Conservation (phyloP, 2,329 filamentous ascomycete genomes). For the Diaporthe citri region DNA sequence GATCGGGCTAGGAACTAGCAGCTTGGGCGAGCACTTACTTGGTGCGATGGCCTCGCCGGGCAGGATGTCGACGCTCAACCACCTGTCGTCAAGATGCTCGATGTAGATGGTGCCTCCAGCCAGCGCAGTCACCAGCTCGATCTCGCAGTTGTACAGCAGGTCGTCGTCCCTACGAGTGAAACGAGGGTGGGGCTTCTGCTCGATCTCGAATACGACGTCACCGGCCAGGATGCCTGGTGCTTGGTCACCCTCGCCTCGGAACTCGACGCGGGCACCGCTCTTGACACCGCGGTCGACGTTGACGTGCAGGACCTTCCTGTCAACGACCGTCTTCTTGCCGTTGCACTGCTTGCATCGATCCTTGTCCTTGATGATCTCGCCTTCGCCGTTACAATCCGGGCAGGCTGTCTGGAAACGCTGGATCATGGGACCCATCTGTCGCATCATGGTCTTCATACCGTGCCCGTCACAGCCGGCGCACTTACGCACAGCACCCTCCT, state of each 20-base stretch:
- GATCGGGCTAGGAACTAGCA: background rate
- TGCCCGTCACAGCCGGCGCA: constrained; percentile 92
- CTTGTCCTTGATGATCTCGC: constrained; percentile 96
- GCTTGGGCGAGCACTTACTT: constrained; percentile 68
- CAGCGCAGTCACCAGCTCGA: constrained; percentile 94
- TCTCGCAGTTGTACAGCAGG: constrained; percentile 93
- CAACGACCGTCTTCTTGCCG: constrained; percentile 98
- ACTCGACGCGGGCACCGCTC: constrained; percentile 96
- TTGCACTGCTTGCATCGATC: constrained; percentile 97
- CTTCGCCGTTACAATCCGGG: constrained; percentile 97
- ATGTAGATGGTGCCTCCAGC: constrained; percentile 92
- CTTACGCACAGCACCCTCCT: constrained; percentile 96
- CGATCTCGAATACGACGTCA: constrained; percentile 98
- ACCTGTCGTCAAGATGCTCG: constrained; percentile 97
- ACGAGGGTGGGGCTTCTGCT: constrained; percentile 96
- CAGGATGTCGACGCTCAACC: constrained; percentile 92
- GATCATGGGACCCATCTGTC: constrained; percentile 99
- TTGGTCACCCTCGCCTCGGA: constrained; percentile 96
- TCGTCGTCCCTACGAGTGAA: constrained; percentile 98
- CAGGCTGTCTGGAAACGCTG: constrained; percentile 99
- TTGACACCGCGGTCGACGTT: constrained; percentile 96
- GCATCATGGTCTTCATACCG: constrained; percentile 99
- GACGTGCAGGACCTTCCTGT: constrained; percentile 98
- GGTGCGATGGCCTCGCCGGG: constrained; percentile 95
- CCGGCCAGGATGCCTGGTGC: constrained; percentile 92